Conservation (phyloP, 2,329 filamentous ascomycete genomes). For the Sclerotinia sclerotiorum region DNA sequence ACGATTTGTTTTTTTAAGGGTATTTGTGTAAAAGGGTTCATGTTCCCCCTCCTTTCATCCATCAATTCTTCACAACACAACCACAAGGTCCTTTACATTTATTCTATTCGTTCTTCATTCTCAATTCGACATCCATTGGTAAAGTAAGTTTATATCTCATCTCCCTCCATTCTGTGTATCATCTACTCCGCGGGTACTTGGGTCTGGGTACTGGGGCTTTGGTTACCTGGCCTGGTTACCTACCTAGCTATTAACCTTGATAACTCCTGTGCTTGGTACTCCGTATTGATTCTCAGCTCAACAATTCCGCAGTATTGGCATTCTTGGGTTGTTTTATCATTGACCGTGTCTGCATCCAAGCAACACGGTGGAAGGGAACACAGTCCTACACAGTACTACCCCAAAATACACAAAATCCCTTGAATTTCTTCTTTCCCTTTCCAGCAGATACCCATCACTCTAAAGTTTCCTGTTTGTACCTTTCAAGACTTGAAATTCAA, state of each 20-base stretch:
- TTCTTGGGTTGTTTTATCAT: constrained; percentile 10
- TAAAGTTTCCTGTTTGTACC: background rate
- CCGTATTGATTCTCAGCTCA: constrained; percentile 6
- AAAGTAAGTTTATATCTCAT: background rate
- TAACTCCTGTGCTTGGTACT: background rate
- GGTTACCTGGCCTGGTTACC: background rate
- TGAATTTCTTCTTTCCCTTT: background rate
- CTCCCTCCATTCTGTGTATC: no score
- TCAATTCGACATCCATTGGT: background rate
- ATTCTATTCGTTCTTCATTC: background rate
- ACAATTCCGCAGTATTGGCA: constrained; percentile 5
- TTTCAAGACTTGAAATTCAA: background rate
- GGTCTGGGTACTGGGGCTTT: background rate
- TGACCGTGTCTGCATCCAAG: constrained; percentile 10
- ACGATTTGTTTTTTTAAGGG: background rate
- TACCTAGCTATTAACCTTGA: no score
- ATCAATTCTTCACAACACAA: background rate
- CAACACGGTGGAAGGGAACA: background rate
- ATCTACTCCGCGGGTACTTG: background rate
- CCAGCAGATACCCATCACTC: background rate
- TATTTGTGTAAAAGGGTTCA: background rate
- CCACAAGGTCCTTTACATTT: background rate
- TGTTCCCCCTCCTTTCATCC: background rate
- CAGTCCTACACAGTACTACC: background rate
- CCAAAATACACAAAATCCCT: background rate